phyloP scores from a whole-genome alignment of 352 stramenopile species.

The Globisporangium ultimum region DNA sequence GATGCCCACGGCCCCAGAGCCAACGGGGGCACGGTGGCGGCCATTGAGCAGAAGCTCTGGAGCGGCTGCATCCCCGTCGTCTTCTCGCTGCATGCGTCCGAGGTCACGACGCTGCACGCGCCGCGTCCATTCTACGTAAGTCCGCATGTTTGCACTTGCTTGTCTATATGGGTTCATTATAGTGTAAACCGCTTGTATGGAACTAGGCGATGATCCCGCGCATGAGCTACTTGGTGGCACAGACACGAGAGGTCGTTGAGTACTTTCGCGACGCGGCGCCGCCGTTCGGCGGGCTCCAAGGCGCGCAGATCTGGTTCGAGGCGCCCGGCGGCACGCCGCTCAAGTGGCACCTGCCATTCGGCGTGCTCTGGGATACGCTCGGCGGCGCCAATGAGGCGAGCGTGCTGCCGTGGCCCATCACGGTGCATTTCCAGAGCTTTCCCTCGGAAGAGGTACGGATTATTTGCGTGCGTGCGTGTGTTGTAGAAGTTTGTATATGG shows the following conservation, averaged over 20 bases:
- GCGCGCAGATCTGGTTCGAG: conserved; percentile 71
- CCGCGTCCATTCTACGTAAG: conserved; percentile 79
- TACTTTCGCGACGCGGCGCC: conserved; percentile 76
- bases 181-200: neutral
- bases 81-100: conserved; percentile 67
- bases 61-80: conserved; percentile 62
- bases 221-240: conserved; percentile 73
- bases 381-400: conserved; percentile 7
- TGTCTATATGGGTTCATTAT: neutral
- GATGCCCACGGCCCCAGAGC: too few relatives aligned
- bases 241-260: conserved; percentile 71
- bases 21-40: too few relatives aligned
- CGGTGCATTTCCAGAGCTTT: conserved; percentile 80
- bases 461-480: too few relatives aligned
- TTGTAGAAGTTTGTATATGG: neutral
- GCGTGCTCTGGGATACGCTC: conserved; percentile 62
- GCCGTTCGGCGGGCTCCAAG: conserved; percentile 50
- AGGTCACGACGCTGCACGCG: conserved; percentile 79
- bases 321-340: conserved; percentile 42
- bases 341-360: conserved; percentile 79
- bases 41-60: conserved; percentile 43
- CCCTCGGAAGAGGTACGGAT: conserved; percentile 36
- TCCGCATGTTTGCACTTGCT: neutral
- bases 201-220: conserved; percentile 74
- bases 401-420: conserved; percentile 61